Base-by-base conservation (phyloP, 2,329 filamentous ascomycete species). In the Waltergamsia citrina region DNA sequence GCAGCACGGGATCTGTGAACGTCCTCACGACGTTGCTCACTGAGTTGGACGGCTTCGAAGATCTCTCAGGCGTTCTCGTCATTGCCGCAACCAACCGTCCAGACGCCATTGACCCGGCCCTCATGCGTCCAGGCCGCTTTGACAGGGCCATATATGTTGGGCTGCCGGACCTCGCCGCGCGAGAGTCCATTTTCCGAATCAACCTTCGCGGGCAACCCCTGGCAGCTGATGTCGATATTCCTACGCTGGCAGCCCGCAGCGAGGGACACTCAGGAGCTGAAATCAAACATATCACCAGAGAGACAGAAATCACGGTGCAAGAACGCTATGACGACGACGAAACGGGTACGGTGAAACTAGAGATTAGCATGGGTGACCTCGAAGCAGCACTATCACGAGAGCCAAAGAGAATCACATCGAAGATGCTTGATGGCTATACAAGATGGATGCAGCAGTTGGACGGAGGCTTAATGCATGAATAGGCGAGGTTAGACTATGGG, bases 41-140 rank as follows among this genome's bases (percentile, higher is more conserved):
- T 39, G 90, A 95, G 53, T 93, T 96, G 82, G 90, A 95, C 51
- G 90, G 90, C 30, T 94, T 95, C 45, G 86, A 94, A 55, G 69
- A 80, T 25, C 67, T 93, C 15, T 80, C 80, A 35, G 84, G 84
- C 37, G 87, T 96, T 1, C 73, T 93, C 38, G 81, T 95, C 11
- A 74, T 96, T 14, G 90, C 85, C 1, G 90, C 90, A 3, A 96
- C 90, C 0, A 96, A 96, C 59, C 78, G 85, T 34, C 90, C 90
- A 1, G 83, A 94, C 48, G 71, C 80, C 2, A 72, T 96, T 15
- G 90, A 96, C 51, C 75, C 85, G 1, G 90, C 90, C 1, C 69
- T 96, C 22, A 74, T 94, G 51, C 76, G 90, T 1, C 83, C 86
- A 0, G 90, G 90, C 2, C 74, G 90, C 19, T 85, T 96, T 54